Evolutionary conservation across 352 stramenopile species (phyloP).

Genomic region (Blastocystis sp.): DNA sequence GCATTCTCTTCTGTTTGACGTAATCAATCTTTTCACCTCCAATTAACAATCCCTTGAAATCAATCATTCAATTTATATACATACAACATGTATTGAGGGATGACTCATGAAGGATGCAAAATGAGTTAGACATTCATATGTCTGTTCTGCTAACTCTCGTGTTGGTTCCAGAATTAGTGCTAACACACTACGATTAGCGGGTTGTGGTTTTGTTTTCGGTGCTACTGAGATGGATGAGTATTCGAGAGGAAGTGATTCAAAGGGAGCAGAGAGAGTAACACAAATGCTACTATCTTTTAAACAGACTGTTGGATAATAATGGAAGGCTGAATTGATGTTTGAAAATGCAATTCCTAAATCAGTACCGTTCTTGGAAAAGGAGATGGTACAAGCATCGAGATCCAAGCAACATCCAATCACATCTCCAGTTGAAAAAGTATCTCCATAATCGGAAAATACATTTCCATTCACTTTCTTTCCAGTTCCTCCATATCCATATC

Average conservation of each 20-base stretch:
- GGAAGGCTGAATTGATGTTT: not conserved
- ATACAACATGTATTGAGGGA: not conserved
- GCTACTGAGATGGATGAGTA: not conserved
- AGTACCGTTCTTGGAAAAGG: constrained; percentile 80
- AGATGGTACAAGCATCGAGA: constrained; percentile 65
- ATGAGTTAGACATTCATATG: constrained; percentile 68
- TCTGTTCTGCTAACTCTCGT: constrained; percentile 96
- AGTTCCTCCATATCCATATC: constrained; percentile 82
- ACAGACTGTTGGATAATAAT: constrained; percentile 67
- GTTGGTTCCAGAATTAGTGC: constrained; percentile 94
- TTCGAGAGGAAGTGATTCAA: not conserved
- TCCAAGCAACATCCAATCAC: constrained; percentile 68
- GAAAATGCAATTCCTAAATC: constrained; percentile 75
- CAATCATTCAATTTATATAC: not conserved
- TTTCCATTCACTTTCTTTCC: constrained; percentile 80
- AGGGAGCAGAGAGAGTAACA: constrained; percentile 64
- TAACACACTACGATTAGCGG: constrained; percentile 50
- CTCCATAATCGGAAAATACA: constrained; percentile 77
- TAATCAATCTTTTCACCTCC: constrained; percentile 62
- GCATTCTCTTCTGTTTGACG: constrained; percentile 41
- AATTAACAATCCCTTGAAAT: constrained; percentile 63
- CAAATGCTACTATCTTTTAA: constrained; percentile 66
- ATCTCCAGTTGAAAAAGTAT: constrained; percentile 77
- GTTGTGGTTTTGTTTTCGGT: not conserved
- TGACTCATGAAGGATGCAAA: constrained; percentile 42